These are phyloP conservation scores for Hypoxylon trugodes DNA, from an alignment of 495 filamentous ascomycete genomes.

Conservation along the genomic window DNA sequence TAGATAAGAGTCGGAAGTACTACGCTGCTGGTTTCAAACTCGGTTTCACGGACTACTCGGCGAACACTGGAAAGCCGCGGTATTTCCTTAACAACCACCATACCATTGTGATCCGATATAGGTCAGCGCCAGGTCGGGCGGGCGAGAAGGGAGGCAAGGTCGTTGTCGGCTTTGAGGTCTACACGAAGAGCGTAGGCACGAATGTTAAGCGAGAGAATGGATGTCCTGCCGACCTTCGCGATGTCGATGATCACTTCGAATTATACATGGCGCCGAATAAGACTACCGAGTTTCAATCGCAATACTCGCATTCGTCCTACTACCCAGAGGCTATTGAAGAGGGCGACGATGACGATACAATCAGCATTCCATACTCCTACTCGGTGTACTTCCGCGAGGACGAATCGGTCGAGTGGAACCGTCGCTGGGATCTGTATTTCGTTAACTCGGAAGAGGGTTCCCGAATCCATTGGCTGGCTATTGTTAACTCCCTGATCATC, in stretches of 20 bases:
- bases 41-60: constrained; percentile 75
- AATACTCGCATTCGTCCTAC: constrained; percentile 70
- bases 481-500: constrained; percentile 90
- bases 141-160: constrained; percentile 79
- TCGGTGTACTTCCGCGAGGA: constrained; percentile 94
- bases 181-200: constrained; percentile 81
- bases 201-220: constrained; percentile 65
- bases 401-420: constrained; percentile 80
- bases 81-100: constrained; percentile 93
- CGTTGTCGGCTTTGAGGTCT: constrained; percentile 92
- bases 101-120: constrained; percentile 86
- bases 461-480: constrained; percentile 91
- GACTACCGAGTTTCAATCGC: constrained; percentile 59
- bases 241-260: constrained; percentile 70
- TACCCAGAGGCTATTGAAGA: constrained; percentile 58
- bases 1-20: constrained; percentile 87
- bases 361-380: constrained; percentile 89
- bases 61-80: constrained; percentile 66
- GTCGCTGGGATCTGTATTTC: constrained; percentile 93
- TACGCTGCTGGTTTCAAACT: constrained; percentile 97
- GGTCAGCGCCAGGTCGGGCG: constrained; percentile 72
- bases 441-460: constrained; percentile 87
- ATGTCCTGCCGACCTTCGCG: constrained; percentile 72
- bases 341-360: constrained; percentile 69
- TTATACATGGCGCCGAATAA: constrained; percentile 71